Evolutionary conservation across 2,329 filamentous ascomycete genomes (phyloP), one percentile per base, ranked within the genome.

Genomic region (Diaporthe eres): DNA sequence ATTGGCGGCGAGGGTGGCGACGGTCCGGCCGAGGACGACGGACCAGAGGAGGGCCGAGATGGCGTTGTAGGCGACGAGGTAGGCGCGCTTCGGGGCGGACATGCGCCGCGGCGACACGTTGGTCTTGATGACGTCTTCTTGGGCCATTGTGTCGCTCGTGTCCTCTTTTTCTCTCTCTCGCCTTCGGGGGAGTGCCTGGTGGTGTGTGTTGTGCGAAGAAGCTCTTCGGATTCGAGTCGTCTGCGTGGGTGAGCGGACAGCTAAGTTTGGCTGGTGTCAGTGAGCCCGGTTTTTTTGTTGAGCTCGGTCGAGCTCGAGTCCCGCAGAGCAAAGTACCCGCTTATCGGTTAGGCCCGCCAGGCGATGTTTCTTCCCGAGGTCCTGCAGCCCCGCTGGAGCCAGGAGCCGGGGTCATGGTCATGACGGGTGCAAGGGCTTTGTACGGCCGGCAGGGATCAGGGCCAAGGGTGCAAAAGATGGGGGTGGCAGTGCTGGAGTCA

Each of bases 21-120:
- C 80, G 3, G 94, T 92, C 76, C 94, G 91, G 73, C 90, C 89
- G 55, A 98, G 90, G 72, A 98, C 92, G 25, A 91, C 90, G 55
- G 90, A 85, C 97, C 97, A 99, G 72, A 96, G 90, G 31, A 92
- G 28, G 15, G 76, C 76, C 28, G 61, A 75, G 34, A 76, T 12
- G 42, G 39, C 75, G 51, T 77, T 77, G 75, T 77, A 77, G 57
- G 61, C 72, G 71, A 77, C 58, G 53, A 77, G 75, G 61, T 77
- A 77, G 61, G 47, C 70, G 31, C 75, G 68, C 60, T 77, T 77
- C 58, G 28, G 31, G 28, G 67, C 68, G 72, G 86, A 86, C 74
- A 77, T 77, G 74, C 74, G 47, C 85, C 78, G 76, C 17, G 78
- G 71, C 2, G 61, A 55, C 15, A 31, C 61, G 63, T 73, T 71